Evolutionary conservation across 768 basidiomycete genomes (phyloP).

Genomic region (Pleurotus cornucopiae): DNA sequence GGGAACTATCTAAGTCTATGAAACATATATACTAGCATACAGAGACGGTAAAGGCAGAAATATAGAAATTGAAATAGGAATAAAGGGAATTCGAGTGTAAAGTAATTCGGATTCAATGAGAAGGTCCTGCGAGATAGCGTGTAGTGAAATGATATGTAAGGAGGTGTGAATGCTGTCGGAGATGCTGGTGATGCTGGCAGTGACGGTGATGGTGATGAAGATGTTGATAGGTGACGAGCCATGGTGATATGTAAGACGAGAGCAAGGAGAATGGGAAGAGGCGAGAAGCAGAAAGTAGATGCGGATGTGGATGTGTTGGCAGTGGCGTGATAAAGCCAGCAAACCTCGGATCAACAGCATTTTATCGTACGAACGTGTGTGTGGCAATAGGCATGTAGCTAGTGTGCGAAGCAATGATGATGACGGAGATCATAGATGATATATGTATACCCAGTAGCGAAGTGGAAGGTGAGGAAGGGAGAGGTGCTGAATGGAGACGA

Average conservation of each 20-base stretch:
- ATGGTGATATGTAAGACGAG: not conserved
- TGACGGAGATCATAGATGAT: not conserved
- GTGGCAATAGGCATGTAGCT: not conserved
- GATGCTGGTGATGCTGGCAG: not conserved
- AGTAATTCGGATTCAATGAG: too few relatives aligned
- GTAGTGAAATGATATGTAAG: not conserved
- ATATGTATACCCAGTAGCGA: not conserved
- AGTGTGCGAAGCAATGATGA: not conserved
- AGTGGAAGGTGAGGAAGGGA: not conserved
- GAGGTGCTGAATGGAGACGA: not conserved
- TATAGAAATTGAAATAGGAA: too few relatives aligned
- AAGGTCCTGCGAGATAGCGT: too few relatives aligned
- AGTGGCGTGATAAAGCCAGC: not conserved
- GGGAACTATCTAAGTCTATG: too few relatives aligned
- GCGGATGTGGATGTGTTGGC: not conserved
- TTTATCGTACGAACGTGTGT: constrained; percentile 4
- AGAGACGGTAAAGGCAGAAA: too few relatives aligned
- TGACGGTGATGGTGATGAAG: not conserved
- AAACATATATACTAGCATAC: too few relatives aligned
- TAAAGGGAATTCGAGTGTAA: too few relatives aligned
- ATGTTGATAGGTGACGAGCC: not conserved
- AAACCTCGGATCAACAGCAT: constrained; percentile 5
- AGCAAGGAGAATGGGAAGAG: not conserved
- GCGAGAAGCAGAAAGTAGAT: not conserved
- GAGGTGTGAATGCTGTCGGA: not conserved